A percentile compares a stretch with the other conserved stretches of the same genome.
Conservation (phyloP, 1,139 yeast genomes). For the Taiozyma sp. region DNA sequence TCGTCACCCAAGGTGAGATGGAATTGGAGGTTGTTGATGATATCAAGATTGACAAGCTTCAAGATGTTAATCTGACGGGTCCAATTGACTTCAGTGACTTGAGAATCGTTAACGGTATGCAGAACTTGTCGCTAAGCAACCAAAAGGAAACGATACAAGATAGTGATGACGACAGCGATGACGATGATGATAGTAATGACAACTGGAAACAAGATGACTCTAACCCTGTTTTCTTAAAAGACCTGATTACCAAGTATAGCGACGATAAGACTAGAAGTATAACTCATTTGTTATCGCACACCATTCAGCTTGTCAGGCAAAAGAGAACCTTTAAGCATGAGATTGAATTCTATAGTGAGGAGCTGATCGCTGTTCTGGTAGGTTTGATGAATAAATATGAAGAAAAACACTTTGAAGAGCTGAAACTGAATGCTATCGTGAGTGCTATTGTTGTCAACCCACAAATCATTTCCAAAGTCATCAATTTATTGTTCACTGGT, state of each 20-base stretch:
- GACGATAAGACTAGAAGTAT: constrained; percentile 12
- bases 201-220: constrained; percentile 21
- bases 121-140: constrained; percentile 11
- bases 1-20: constrained; percentile 26
- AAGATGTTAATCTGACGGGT: background rate
- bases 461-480: constrained; percentile 30
- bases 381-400: constrained; percentile 44
- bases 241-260: constrained; percentile 25
- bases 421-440: constrained; percentile 50
- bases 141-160: constrained; percentile 10
- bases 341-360: constrained; percentile 38
- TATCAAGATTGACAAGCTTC: constrained; percentile 19
- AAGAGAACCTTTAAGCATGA: constrained; percentile 30
- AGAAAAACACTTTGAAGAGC: constrained; percentile 47
- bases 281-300: constrained; percentile 23
- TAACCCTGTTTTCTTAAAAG: constrained; percentile 31
- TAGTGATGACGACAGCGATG: constrained; percentile 13
- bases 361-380: constrained; percentile 38
- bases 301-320: constrained; percentile 30
- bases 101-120: constrained; percentile 7
- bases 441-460: constrained; percentile 50
- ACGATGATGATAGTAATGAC: constrained; percentile 14
- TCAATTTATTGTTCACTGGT: constrained; percentile 44
- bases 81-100: constrained; percentile 22
- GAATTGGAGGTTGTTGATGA: constrained; percentile 26